Conservation (phyloP, 106 monocot genomes). For the Dendrobium officinale region DNA sequence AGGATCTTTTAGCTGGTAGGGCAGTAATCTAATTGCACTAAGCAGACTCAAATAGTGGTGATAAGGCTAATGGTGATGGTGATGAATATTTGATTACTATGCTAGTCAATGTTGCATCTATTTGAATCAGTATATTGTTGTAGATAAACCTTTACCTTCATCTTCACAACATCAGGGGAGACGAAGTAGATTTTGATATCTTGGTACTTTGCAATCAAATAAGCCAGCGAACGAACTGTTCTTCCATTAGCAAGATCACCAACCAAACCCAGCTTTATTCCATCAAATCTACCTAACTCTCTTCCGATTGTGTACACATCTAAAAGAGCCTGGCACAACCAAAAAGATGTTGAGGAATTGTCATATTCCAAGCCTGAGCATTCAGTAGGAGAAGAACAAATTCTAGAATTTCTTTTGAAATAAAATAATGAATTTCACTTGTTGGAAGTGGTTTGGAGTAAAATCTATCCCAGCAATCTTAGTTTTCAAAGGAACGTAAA, state of each 20-base stretch:
- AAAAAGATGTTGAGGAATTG: background rate
- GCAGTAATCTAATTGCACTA: background rate
- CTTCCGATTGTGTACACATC: constrained; percentile 96
- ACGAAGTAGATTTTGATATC: constrained; percentile 88
- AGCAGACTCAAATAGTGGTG: background rate
- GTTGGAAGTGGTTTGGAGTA: background rate
- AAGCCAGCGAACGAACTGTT: constrained; percentile 89
- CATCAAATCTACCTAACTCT: constrained; percentile 90
- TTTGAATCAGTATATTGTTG: background rate
- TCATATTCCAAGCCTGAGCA: background rate
- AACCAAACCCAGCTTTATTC: constrained; percentile 78
- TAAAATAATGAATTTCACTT: background rate
- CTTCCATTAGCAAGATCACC: constrained; percentile 99
- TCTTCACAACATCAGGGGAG: constrained; percentile 93
- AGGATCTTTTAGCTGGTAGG: background rate
- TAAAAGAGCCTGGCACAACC: constrained; percentile 59
- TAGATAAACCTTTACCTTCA: constrained; percentile 60
- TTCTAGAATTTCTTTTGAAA: background rate
- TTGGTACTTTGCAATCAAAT: constrained; percentile 79
- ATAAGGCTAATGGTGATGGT: background rate
- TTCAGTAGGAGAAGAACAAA: background rate
- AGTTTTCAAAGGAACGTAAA: no score
- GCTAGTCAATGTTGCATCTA: no score
- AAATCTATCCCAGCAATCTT: no score
- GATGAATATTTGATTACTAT: background rate